Evolutionary conservation across 1,284 basidiomycete genomes (phyloP).

Genomic region (Xerocomus amazonicus): DNA sequence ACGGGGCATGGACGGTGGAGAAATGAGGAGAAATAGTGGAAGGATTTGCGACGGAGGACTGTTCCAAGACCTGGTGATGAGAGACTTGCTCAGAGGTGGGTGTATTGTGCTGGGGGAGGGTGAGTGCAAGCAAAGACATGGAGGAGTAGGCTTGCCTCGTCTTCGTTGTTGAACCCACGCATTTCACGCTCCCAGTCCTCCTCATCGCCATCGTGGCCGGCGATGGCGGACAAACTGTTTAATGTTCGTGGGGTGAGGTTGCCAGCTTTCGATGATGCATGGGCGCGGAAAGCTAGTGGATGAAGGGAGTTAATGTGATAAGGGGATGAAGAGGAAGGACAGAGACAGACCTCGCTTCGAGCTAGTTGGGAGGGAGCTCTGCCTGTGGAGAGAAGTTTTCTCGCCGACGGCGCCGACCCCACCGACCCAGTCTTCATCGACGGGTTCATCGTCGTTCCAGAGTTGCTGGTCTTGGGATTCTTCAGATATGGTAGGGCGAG

Average conservation of each 20-base stretch:
- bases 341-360: constrained; percentile 70
- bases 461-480: constrained; percentile 59
- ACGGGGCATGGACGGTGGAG: constrained; percentile 49
- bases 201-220: constrained; percentile 79
- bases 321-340: constrained; percentile 18
- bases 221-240: constrained; percentile 76
- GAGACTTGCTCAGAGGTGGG: constrained; percentile 39
- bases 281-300: constrained; percentile 43
- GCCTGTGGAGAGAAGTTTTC: constrained; percentile 73
- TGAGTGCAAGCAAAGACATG: constrained; percentile 5
- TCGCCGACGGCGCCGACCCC: constrained; percentile 78
- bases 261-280: constrained; percentile 51
- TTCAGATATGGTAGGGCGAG: constrained; percentile 65
- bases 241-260: constrained; percentile 67
- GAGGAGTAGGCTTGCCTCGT: constrained; percentile 45
- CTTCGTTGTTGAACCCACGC: constrained; percentile 54
- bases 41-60: constrained; percentile 37
- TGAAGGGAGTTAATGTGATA: constrained; percentile 9
- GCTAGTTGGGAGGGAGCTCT: constrained; percentile 74
- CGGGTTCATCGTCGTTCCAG: constrained; percentile 73
- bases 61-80: constrained; percentile 52
- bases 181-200: constrained; percentile 77
- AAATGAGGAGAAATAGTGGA: constrained; percentile 65
- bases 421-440: constrained; percentile 75
- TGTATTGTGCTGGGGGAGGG: constrained; percentile 24